Base-by-base conservation (phyloP, 768 basidiomycete species). In the Boletus bicolor region DNA sequence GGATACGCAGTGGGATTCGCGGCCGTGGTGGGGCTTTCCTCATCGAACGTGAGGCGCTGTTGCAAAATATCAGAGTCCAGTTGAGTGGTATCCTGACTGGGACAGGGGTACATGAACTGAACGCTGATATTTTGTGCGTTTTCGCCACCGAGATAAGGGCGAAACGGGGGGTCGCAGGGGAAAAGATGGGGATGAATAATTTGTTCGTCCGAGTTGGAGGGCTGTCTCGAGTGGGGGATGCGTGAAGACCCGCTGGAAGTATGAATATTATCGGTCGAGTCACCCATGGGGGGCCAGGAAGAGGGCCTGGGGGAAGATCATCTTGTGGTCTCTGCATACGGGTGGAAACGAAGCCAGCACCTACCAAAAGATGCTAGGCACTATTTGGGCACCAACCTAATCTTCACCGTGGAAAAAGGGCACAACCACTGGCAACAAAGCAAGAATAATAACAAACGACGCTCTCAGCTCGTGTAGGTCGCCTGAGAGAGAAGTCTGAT, bases 381-480 rank as follows among this genome's bases (percentile, higher is more conserved):
- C 52, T 51, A 24, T 24, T 24, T 24, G 21, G 21, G 21, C 21
- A 24, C 21, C 21, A 52, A 43, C 56, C 56, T 62, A 49, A 60
- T 63, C 57, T 65, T 59, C 45, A 66, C 58, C 69, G 69, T 70
- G 69, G 69, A 67, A 70, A 28, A 71, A 70, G 56, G 53, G 63
- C 1, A 55, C 63, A 39, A 46, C 30, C 17, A 26, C 45, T 17
- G 36, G 53, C n/a, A 38, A 57, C 53, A 58, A 59, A 62, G 34
- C 47, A 36, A 56, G 53, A 42, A 60, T 36, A 59, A 57, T 21
- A 26, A 26, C 34, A 47, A 49, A 53, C 15, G 35, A 41, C 17
- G 28, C 44, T 52, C 28, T 55, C 28, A 28, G 28, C 32, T 48
- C 26, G 58, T 54, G 41, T 26, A 3, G 26, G 44, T 44, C 46